Conservation (phyloP, 2,329 filamentous ascomycete species). For the Xylaria digitata region DNA sequence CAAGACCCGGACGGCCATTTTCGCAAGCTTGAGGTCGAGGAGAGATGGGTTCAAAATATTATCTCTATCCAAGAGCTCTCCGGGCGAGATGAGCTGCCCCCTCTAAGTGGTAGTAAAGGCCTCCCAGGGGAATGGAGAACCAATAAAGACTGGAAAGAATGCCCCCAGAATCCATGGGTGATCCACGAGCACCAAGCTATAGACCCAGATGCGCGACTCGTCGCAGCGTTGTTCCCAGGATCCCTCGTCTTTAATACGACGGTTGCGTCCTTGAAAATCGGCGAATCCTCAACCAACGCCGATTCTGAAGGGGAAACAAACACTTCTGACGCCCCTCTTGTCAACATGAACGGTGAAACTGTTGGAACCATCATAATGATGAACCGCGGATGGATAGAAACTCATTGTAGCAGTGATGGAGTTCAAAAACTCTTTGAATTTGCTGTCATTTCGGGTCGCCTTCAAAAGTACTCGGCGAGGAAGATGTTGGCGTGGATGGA, state of each 20-base stretch:
- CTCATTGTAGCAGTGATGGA: not conserved
- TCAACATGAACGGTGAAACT: not conserved
- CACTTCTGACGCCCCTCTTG: not conserved
- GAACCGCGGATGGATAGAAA: slow-evolving; percentile 3
- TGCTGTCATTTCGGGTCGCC: not conserved
- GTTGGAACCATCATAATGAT: not conserved
- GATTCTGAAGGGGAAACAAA: not conserved
- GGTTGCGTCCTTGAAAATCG: slow-evolving; percentile 2
- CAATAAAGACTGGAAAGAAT: slow-evolving; percentile 24
- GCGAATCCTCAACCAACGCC: too few species aligned
- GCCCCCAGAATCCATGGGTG: slow-evolving; percentile 17
- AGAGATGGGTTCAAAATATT: not conserved
- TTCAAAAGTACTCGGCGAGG: not conserved
- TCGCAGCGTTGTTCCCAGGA: not conserved
- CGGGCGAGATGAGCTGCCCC: not conserved
- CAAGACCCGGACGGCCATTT: not conserved
- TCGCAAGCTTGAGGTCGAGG: not conserved
- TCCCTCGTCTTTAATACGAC: slow-evolving; percentile 12
- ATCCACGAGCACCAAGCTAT: not conserved
- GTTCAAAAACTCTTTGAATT: not conserved
- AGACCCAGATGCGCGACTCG: not conserved
- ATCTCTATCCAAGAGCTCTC: not conserved
- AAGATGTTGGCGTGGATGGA: not conserved
- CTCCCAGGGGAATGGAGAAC: slow-evolving; percentile 19
- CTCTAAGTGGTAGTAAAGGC: not conserved